Base-by-base conservation (phyloP, 2,329 filamentous ascomycete species). In the Teratosphaeria epicoccoides region DNA sequence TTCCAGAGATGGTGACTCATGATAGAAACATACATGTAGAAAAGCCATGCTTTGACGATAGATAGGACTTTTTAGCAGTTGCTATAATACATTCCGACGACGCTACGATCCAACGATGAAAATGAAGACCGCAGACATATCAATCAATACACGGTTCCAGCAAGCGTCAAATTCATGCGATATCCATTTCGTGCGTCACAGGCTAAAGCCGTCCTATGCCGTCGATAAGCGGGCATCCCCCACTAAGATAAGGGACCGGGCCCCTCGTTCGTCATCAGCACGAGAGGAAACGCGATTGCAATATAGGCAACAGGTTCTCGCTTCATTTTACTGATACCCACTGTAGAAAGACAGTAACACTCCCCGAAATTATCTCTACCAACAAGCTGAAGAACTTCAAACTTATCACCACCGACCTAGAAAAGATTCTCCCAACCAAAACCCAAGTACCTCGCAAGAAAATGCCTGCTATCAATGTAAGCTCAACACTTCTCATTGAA, bases 381-480 rank as follows among this genome's bases (percentile, higher is more conserved):
- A 11, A 11, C 28, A 28, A 28, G 2, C 26, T 28, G 26, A 28
- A 28, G 26, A 6, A 28, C 6, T 28, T 28, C 26, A 28, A 28
- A 28, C 9, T 12, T 12, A 28, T 12, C 26, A 28, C 2, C 26
- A 6, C 9, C 9, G 12, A 28, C 26, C 26, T 28, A 10, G 9
- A 6, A 10, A 7, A 28, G 26, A 28, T 28, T 10, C 6, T 12
- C 26, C 9, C 9, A 28, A 12, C 6, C 33, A 20, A 17, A 40
- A 40, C 14, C n/a, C n/a, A 9, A 40, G 1, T 2, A 6, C n/a
- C 33, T n/a, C n/a, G 1, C 33, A 40, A 14, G 14, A 56, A 49
- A 6, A 62, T 62, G 59, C 55, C 57, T 57, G 55, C 56, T 26
- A 63, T 66, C 60, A 66, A 65, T 56, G 63, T 66, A 54, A 37